A percentile compares a stretch with the other conserved stretches of the same genome.
These are phyloP conservation scores for Haplosporangium sp. DNA, from an alignment of 371 early-diverging fungal genomes.

Conservation along the genomic window DNA sequence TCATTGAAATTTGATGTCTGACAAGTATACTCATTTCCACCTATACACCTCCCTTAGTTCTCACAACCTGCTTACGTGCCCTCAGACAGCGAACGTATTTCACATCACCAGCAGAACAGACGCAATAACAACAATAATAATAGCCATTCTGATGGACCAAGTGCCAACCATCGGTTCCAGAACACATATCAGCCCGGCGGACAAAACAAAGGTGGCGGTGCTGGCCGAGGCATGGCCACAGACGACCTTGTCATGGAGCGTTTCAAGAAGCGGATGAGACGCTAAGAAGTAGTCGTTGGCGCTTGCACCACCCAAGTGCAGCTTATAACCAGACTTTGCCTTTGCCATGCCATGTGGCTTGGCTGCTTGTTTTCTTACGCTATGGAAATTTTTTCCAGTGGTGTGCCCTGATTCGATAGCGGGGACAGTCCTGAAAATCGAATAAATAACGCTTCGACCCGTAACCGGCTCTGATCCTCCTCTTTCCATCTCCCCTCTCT, in stretches of 20 bases:
- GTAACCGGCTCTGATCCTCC: slow-evolving; percentile 18
- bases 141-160: slow-evolving; percentile 7
- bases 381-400: too few species aligned
- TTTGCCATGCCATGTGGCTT: too few species aligned
- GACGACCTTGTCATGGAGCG: slow-evolving; percentile 84
- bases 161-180: slow-evolving; percentile 36
- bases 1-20: neutral
- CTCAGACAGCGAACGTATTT: slow-evolving; percentile 46
- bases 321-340: too few species aligned
- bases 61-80: slow-evolving; percentile 42
- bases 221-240: slow-evolving; percentile 70
- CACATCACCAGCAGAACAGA: slow-evolving; percentile 43
- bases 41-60: slow-evolving; percentile 11
- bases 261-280: slow-evolving; percentile 81
- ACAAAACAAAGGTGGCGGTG: slow-evolving; percentile 29
- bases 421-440: too few species aligned
- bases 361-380: too few species aligned
- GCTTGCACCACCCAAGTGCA: neutral
- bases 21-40: neutral
- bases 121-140: slow-evolving; percentile 17
- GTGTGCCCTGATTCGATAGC: too few species aligned
- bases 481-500: slow-evolving; percentile 38
- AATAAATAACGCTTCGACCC: slow-evolving; percentile 5
- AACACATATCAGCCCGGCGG: slow-evolving; percentile 33
- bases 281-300: slow-evolving; percentile 1